Evolutionary conservation across 257 asterid species (phyloP).

Genomic region (Solanum clarkiae): DNA sequence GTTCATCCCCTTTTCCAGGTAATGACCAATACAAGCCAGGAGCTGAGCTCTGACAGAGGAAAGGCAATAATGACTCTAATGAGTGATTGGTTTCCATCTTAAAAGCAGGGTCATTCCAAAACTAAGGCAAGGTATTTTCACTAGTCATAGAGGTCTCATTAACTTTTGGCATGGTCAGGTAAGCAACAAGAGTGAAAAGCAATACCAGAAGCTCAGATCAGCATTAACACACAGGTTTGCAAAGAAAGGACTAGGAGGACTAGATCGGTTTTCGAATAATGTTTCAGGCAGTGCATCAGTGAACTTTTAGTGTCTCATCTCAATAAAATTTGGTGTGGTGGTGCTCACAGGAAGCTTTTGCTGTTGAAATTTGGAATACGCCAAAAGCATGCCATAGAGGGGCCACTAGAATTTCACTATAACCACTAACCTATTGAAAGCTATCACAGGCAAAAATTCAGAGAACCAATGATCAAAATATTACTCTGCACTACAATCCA

Average conservation of each 20-base stretch:
- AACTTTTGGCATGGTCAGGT: not conserved
- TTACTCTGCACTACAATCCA: not conserved
- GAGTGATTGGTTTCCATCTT: not conserved
- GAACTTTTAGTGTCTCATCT: not conserved
- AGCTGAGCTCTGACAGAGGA: not conserved
- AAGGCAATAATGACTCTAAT: not conserved
- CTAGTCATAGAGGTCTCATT: not conserved
- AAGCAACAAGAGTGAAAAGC: not conserved
- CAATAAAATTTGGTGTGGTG: not conserved
- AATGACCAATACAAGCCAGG: not conserved
- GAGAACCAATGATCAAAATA: not conserved
- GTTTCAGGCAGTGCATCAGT: not conserved
- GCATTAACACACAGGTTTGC: not conserved
- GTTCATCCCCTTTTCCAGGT: not conserved
- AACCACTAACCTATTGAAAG: not conserved
- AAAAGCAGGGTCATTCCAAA: not conserved
- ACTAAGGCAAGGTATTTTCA: not conserved
- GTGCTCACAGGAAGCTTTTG: not conserved
- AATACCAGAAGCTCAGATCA: not conserved
- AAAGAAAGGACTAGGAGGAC: not conserved
- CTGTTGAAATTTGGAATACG: not conserved
- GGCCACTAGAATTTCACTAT: not conserved
- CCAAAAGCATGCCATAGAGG: not conserved
- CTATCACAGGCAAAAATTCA: not conserved
- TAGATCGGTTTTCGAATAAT: not conserved